A percentile compares a stretch with the other conserved stretches of the same genome.
Conservation (phyloP, 495 filamentous ascomycete genomes). For the Neurospora sp. region DNA sequence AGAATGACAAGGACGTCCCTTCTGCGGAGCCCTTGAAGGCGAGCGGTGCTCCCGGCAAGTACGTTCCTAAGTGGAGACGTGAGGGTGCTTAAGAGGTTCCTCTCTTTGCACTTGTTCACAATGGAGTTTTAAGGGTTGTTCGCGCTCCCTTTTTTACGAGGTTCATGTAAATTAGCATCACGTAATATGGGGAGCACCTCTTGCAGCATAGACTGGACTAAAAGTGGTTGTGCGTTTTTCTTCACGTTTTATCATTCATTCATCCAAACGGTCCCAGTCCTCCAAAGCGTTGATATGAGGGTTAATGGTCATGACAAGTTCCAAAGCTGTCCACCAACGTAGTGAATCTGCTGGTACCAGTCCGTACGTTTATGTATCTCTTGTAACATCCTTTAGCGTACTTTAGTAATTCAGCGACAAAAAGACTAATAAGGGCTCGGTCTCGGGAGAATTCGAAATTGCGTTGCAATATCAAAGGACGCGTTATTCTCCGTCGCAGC, state of each 20-base stretch:
- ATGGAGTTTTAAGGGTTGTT: constrained; percentile 15
- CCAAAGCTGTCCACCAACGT: not conserved
- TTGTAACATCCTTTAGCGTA: not conserved
- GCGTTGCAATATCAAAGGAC: not conserved
- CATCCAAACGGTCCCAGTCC: not conserved
- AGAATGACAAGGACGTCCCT: constrained; percentile 14
- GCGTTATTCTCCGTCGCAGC: not conserved
- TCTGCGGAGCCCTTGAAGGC: constrained; percentile 31
- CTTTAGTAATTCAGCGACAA: not conserved
- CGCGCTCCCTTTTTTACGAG: constrained; percentile 10
- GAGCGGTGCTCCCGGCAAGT: constrained; percentile 35
- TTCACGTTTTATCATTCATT: not conserved
- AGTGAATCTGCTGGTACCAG: not conserved
- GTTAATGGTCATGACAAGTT: not conserved
- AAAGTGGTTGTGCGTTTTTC: not conserved
- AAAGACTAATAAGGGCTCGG: not conserved
- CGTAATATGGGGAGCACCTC: constrained; percentile 12
- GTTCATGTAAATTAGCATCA: constrained; percentile 21
- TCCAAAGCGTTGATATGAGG: not conserved
- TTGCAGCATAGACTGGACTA: not conserved
- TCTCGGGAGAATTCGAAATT: not conserved
- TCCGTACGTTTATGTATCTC: not conserved
- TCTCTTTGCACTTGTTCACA: constrained; percentile 9
- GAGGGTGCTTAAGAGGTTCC: constrained; percentile 7
- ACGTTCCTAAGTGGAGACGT: constrained; percentile 29